phyloP scores from a whole-genome alignment of 106 monocot genomes.

The Acorus calamus region DNA sequence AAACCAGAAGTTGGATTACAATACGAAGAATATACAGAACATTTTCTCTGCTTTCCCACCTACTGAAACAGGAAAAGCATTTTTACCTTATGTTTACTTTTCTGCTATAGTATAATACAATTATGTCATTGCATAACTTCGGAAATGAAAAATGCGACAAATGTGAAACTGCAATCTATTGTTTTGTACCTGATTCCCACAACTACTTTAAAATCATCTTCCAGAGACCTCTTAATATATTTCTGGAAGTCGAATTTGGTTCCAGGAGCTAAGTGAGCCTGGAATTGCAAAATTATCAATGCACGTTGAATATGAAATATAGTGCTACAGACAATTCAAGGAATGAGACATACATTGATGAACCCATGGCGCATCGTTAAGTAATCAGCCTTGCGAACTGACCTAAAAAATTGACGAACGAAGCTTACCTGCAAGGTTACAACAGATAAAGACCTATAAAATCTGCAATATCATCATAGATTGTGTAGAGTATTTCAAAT shows the following conservation, averaged over 20 bases:
- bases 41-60: too few species aligned
- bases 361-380: conserved; percentile 68
- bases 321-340: neutral
- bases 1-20: too few species aligned
- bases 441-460: too few species aligned
- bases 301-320: too few species aligned
- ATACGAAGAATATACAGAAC: too few species aligned
- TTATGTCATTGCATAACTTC: too few species aligned
- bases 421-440: conserved; percentile 43
- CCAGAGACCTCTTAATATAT: conserved; percentile 64
- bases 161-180: neutral
- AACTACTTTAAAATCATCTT: conserved; percentile 78
- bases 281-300: neutral
- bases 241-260: conserved; percentile 71
- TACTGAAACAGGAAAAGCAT: too few species aligned
- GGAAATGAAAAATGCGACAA: too few species aligned
- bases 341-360: conserved; percentile 37
- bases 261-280: conserved; percentile 71
- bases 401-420: conserved; percentile 73
- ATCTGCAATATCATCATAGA: too few species aligned
- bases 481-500: too few species aligned
- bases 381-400: conserved; percentile 69
- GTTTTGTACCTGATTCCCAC: conserved; percentile 72
- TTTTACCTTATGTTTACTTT: too few species aligned
- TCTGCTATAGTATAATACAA: too few species aligned